Conservation (phyloP, 2,329 filamentous ascomycete genomes). For the Diatrype stigma region DNA sequence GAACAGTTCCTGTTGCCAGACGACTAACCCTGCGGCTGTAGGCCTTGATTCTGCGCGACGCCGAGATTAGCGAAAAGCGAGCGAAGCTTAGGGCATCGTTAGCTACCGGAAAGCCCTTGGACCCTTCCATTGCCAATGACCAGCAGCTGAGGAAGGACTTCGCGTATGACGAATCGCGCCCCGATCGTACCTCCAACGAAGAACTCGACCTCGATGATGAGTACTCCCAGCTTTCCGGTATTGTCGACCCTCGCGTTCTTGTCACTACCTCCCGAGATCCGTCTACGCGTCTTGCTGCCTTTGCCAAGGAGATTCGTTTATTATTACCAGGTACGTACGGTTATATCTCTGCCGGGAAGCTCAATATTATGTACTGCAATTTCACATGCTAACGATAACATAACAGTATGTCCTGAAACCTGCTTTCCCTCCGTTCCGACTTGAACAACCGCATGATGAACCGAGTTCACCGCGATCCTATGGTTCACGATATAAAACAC, state of each 20-base stretch:
- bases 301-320: conserved; percentile 85
- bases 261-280: conserved; percentile 90
- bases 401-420: neutral
- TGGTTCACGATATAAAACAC: neutral
- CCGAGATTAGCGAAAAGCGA: conserved; percentile 87
- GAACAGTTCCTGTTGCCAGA: too few species aligned
- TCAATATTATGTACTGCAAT: neutral
- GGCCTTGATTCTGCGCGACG: conserved; percentile 81
- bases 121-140: conserved; percentile 80
- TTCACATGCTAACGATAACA: neutral
- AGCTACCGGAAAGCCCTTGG: conserved; percentile 82
- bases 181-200: conserved; percentile 63
- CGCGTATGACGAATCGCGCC: conserved; percentile 84
- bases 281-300: conserved; percentile 77
- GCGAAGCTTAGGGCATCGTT: conserved; percentile 82
- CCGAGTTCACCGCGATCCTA: too few species aligned
- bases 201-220: conserved; percentile 80
- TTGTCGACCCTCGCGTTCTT: conserved; percentile 82
- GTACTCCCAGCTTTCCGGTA: conserved; percentile 84
- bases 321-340: conserved; percentile 51
- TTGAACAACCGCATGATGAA: too few species aligned
- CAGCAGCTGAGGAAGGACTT: conserved; percentile 79
- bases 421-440: neutral
- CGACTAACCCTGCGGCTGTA: neutral
- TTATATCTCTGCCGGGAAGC: neutral